Evolutionary conservation across 768 basidiomycete species (phyloP).

Genomic region (Hygrocybe punicea): DNA sequence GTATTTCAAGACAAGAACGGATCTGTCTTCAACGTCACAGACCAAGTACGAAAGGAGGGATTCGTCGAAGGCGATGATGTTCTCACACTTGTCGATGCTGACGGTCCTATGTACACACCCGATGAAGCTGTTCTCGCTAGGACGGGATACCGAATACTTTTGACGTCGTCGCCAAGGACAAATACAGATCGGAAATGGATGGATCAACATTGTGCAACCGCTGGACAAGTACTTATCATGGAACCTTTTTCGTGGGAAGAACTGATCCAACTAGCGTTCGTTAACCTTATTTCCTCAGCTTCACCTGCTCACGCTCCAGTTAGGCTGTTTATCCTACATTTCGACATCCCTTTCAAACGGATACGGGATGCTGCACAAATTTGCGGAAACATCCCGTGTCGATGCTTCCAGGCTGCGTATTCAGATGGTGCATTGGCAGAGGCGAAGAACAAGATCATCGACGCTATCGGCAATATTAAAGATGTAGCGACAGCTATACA

Average conservation of each 20-base stretch:
- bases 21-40: constrained; percentile 6
- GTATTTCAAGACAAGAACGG: constrained; percentile 11
- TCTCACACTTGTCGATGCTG: constrained; percentile 12
- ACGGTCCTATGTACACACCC: background rate
- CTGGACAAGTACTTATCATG: background rate
- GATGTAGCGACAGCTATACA: constrained; percentile 5
- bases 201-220: background rate
- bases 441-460: background rate
- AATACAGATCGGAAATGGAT: constrained; percentile 9
- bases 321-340: constrained; percentile 4
- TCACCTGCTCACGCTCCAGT: background rate
- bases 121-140: background rate
- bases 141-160: constrained; percentile 2
- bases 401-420: constrained; percentile 6
- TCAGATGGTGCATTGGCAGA: background rate
- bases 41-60: constrained; percentile 1
- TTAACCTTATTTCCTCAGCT: constrained; percentile 6
- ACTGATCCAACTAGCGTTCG: background rate
- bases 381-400: constrained; percentile 10
- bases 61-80: background rate
- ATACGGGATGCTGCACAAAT: background rate
- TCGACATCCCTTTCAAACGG: constrained; percentile 8
- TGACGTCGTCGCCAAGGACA: constrained; percentile 1
- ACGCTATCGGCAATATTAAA: constrained; percentile 2
- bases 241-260: constrained; percentile 9